phyloP scores from a whole-genome alignment of 2,329 filamentous ascomycete species.

The Juglanconis juglandina region DNA sequence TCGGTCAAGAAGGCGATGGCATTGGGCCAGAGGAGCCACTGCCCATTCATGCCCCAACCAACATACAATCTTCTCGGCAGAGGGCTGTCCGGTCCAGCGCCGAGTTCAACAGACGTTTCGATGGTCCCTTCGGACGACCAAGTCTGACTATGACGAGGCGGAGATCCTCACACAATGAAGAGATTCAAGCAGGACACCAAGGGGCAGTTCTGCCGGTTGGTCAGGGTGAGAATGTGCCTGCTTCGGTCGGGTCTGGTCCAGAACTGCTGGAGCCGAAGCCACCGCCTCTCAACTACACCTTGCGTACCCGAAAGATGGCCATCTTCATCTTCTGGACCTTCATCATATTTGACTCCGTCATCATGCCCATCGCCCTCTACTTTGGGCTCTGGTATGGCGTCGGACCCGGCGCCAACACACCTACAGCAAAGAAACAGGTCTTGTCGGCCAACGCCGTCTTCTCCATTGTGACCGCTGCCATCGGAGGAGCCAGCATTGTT shows the following conservation, averaged over 20 bases:
- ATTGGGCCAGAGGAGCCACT: slow-evolving; percentile 8
- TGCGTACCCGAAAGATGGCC: slow-evolving; percentile 36
- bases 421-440: slow-evolving; percentile 34
- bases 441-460: slow-evolving; percentile 36
- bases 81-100: slow-evolving; percentile 20
- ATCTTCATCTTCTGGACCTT: slow-evolving; percentile 45
- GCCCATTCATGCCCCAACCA: slow-evolving; percentile 11
- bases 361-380: slow-evolving; percentile 51
- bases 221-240: neutral
- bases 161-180: slow-evolving; percentile 11
- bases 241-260: slow-evolving; percentile 4
- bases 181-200: neutral
- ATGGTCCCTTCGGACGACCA: slow-evolving; percentile 25
- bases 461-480: slow-evolving; percentile 50
- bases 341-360: slow-evolving; percentile 43
- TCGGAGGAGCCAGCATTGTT: slow-evolving; percentile 51
- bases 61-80: slow-evolving; percentile 1
- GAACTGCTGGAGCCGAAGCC: slow-evolving; percentile 17
- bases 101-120: slow-evolving; percentile 25
- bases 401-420: slow-evolving; percentile 25
- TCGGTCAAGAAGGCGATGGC: neutral
- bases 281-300: slow-evolving; percentile 32
- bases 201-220: neutral
- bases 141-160: slow-evolving; percentile 23
- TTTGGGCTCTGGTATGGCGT: slow-evolving; percentile 45